phyloP scores from a whole-genome alignment of 129 eudicot genomes.

The sunflower (Helianthus annuus) region DNA sequence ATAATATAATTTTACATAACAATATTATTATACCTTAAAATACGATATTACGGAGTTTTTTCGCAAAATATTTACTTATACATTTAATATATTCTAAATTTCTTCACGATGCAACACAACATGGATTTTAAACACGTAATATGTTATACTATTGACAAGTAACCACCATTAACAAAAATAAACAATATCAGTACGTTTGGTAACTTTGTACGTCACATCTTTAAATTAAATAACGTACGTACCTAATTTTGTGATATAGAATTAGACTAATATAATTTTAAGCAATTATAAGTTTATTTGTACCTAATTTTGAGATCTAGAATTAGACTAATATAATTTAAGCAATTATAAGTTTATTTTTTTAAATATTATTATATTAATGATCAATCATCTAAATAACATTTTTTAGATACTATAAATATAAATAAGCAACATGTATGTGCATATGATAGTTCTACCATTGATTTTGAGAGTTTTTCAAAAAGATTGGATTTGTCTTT shows the following conservation, averaged over 20 bases:
- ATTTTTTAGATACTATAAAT: no score
- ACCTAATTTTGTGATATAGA: neutral
- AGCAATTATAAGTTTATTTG: neutral
- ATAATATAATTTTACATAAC: no score
- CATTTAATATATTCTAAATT: no score
- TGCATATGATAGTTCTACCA: no score
- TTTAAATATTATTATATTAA: no score
- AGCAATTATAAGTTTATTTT: neutral
- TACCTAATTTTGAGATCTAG: neutral
- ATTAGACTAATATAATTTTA: neutral
- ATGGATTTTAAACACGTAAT: neutral
- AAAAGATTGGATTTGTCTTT: no score
- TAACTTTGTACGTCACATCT: neutral
- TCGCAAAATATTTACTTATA: no score
- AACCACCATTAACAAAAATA: neutral
- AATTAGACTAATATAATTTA: neutral
- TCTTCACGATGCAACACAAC: no score
- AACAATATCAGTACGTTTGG: conserved; percentile 17
- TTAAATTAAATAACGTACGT: neutral
- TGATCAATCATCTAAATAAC: neutral
- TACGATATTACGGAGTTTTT: no score
- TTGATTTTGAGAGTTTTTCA: no score
- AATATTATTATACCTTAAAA: no score
- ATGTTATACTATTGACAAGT: conserved; percentile 6
- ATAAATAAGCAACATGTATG: no score